phyloP scores from a whole-genome alignment of 164 flowering plant species.

The Protea cynaroides region DNA sequence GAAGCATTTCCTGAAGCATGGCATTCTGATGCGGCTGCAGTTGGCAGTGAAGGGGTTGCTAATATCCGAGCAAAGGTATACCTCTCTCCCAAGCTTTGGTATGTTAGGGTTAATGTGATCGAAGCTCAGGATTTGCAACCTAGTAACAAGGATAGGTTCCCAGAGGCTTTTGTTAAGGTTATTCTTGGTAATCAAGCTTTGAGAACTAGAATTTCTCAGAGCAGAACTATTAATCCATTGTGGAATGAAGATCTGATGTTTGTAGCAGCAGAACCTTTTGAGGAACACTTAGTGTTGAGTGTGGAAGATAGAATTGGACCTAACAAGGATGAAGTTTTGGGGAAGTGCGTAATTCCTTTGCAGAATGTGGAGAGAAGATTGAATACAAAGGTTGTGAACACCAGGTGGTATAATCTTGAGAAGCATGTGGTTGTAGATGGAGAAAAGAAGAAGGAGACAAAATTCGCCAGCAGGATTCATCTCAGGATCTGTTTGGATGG shows the following conservation, averaged over 20 bases:
- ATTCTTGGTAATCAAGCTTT: conserved; percentile 51
- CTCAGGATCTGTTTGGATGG: conserved; percentile 69
- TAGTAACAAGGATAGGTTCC: conserved; percentile 43
- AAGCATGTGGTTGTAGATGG: conserved; percentile 63
- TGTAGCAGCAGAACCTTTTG: conserved; percentile 82
- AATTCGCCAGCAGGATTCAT: conserved; percentile 67
- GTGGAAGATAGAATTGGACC: conserved; percentile 63
- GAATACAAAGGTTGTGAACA: conserved; percentile 49
- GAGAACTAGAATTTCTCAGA: conserved; percentile 46
- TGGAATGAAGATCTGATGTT: conserved; percentile 85
- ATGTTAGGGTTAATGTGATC: conserved; percentile 70
- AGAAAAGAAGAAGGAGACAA: conserved; percentile 51
- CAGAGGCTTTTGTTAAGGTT: conserved; percentile 63
- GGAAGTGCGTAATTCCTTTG: conserved; percentile 52
- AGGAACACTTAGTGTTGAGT: conserved; percentile 56
- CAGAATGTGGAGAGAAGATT: conserved; percentile 51
- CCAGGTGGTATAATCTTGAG: conserved; percentile 69
- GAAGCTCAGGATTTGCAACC: conserved; percentile 77
- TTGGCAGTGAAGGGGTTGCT: conserved; percentile 39
- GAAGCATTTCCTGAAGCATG: conserved; percentile 81
- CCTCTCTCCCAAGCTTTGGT: conserved; percentile 83
- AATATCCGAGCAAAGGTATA: conserved; percentile 71
- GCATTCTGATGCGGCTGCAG: conserved; percentile 79
- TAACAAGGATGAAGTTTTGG: conserved; percentile 56
- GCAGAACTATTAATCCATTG: conserved; percentile 49